These are phyloP conservation scores for Glomus cerebriforme DNA, from an alignment of 192 early-diverging fungal genomes.

Conservation along the genomic window DNA sequence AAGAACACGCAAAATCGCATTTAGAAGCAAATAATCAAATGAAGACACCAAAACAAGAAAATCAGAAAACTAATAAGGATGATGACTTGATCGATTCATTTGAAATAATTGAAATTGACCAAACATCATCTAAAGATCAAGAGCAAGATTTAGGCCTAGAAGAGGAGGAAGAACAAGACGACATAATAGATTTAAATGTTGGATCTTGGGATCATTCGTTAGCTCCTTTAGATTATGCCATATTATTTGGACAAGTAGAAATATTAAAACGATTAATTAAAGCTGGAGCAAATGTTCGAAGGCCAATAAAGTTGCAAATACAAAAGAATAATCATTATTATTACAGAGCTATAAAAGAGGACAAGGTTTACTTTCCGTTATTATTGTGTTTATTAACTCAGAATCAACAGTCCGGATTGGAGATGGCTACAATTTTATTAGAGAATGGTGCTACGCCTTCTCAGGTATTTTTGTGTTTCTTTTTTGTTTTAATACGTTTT, in stretches of 20 bases:
- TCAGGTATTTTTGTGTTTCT: constrained; percentile 2
- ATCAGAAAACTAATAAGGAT: not conserved
- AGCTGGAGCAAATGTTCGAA: not conserved
- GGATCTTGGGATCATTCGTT: constrained; percentile 18
- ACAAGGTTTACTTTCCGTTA: not conserved
- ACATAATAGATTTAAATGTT: constrained; percentile 13
- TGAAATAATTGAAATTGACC: not conserved
- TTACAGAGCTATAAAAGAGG: no score
- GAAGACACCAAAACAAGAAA: no score
- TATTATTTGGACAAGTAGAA: constrained; percentile 17
- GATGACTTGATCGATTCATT: not conserved
- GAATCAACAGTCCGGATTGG: not conserved
- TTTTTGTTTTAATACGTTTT: no score
- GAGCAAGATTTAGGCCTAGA: not conserved
- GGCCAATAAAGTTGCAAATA: not conserved
- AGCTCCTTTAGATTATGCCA: constrained; percentile 12
- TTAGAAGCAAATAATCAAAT: not conserved
- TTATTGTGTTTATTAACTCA: not conserved
- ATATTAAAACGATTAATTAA: constrained; percentile 1
- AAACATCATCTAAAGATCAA: not conserved
- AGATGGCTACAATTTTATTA: constrained; percentile 19
- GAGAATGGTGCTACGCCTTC: not conserved
- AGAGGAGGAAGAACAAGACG: not conserved
- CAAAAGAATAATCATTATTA: no score
- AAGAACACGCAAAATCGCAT: not conserved